These are phyloP conservation scores for Forsythia suspensa DNA, from an alignment of 257 asterid genomes.

Conservation along the genomic window DNA sequence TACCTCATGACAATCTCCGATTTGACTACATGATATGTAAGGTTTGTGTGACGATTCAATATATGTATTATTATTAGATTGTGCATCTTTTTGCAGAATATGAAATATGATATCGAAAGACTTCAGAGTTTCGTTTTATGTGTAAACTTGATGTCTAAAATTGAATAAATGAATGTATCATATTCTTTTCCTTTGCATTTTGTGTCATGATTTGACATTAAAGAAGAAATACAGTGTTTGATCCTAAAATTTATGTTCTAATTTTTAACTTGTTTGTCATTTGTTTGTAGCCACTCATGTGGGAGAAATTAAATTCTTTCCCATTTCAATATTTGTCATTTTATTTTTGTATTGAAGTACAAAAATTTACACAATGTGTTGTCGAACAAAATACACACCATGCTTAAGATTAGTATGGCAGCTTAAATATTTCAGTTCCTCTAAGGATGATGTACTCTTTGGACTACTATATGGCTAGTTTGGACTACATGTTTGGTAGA, in stretches of 20 bases:
- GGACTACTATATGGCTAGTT: no score
- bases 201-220: not conserved
- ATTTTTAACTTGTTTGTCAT: not conserved
- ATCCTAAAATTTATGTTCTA: not conserved
- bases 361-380: not conserved
- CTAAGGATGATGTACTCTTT: no score
- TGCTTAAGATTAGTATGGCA: no score
- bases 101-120: slow-evolving; percentile 11
- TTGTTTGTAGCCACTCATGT: not conserved
- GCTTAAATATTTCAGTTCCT: no score
- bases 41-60: not conserved
- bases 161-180: slow-evolving; percentile 8
- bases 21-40: slow-evolving; percentile 21
- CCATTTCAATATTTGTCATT: not conserved
- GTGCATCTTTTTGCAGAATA: slow-evolving; percentile 15
- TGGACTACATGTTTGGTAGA: no score
- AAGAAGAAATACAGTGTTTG: no score
- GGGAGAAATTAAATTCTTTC: not conserved
- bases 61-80: not conserved
- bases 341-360: not conserved
- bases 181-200: not conserved
- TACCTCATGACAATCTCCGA: not conserved
- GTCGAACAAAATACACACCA: no score
- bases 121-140: slow-evolving; percentile 10
- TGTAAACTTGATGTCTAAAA: slow-evolving; percentile 18